Evolutionary conservation across 257 asterid species (phyloP).

Genomic region (Solanum clarkiae): DNA sequence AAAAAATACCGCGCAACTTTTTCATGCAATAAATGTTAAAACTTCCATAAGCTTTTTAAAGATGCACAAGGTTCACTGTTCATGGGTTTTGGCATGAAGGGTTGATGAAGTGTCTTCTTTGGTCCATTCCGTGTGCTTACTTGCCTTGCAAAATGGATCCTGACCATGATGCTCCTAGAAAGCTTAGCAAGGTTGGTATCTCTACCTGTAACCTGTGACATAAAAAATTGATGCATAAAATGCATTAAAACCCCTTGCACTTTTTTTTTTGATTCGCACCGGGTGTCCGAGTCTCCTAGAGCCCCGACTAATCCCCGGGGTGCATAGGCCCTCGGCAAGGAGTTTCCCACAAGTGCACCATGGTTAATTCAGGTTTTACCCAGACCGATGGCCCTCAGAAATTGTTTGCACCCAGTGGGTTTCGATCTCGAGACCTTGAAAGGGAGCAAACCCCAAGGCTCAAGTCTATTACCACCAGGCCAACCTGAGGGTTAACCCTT

Average conservation of each 20-base stretch:
- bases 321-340: too few relatives aligned
- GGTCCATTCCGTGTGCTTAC: conserved; percentile 1
- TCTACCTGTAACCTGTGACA: not conserved
- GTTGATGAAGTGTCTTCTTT: not conserved
- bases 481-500: not conserved
- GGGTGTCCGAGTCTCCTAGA: too few relatives aligned
- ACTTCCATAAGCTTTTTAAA: not conserved
- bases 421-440: too few relatives aligned
- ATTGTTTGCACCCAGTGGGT: too few relatives aligned
- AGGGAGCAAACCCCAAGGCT: too few relatives aligned
- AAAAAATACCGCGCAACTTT: not conserved
- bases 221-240: not conserved
- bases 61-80: not conserved
- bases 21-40: not conserved
- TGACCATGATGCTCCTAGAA: not conserved
- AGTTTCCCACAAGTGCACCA: too few relatives aligned
- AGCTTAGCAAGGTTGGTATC: not conserved
- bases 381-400: too few relatives aligned
- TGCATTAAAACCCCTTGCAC: not conserved
- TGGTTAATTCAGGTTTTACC: too few relatives aligned
- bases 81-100: not conserved
- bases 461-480: too few relatives aligned
- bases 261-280: not conserved
- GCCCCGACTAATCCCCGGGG: too few relatives aligned
- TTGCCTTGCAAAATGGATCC: not conserved